Evolutionary conservation across 306 rosid species (phyloP).

Genomic region (Castanea sativa): DNA sequence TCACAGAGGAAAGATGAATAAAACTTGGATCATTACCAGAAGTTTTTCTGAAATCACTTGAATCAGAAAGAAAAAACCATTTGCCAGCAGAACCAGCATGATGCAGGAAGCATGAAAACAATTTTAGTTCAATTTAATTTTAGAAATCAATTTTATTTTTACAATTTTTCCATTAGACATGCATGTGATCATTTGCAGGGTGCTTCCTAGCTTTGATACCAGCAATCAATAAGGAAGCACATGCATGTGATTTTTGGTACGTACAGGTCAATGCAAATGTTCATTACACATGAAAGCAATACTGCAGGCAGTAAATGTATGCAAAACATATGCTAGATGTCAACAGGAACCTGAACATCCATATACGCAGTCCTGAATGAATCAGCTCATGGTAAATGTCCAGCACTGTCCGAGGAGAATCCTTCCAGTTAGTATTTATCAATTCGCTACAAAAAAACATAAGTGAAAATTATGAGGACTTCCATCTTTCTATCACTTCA

Average conservation of each 20-base stretch:
- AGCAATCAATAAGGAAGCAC: not conserved
- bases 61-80: not conserved
- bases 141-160: too few relatives aligned
- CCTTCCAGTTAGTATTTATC: conserved; percentile 53
- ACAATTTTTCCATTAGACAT: too few relatives aligned
- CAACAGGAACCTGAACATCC: conserved; percentile 79
- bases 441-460: conserved; percentile 36
- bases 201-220: not conserved
- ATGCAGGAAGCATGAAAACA: too few relatives aligned
- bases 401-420: conserved; percentile 73
- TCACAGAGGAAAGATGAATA: not conserved
- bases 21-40: not conserved
- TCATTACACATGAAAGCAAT: not conserved
- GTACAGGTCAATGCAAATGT: not conserved
- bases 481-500: not conserved
- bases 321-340: not conserved
- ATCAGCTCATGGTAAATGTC: conserved; percentile 67
- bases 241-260: not conserved
- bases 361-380: conserved; percentile 62
- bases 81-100: conserved; percentile 11
- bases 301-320: not conserved
- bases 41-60: not conserved
- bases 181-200: not conserved
- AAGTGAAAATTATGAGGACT: not conserved
- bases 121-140: too few relatives aligned